Conservation (phyloP, 2,329 filamentous ascomycete genomes). For the Paramyrothecium roridum region DNA sequence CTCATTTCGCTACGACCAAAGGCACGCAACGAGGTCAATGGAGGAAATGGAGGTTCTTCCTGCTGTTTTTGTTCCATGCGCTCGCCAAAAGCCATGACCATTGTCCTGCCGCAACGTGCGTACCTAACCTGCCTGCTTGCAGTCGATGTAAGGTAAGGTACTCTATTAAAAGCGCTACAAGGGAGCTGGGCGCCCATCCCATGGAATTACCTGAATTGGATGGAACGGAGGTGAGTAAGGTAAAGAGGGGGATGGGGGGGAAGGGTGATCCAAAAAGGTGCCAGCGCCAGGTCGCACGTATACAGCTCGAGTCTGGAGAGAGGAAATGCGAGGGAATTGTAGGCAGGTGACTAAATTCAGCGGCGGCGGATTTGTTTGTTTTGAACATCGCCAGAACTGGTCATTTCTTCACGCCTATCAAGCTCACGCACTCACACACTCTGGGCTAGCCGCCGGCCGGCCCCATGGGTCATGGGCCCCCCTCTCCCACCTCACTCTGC, state of each 20-base stretch:
- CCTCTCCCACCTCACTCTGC: constrained; percentile 4
- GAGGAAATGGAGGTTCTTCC: background rate
- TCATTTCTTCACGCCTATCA: constrained; percentile 2
- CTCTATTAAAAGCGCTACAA: background rate
- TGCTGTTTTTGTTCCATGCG: background rate
- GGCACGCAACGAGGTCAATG: background rate
- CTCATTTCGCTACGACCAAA: too few species aligned
- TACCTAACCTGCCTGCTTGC: too few species aligned
- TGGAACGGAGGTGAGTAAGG: background rate
- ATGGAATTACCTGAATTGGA: background rate
- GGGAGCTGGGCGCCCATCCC: background rate
- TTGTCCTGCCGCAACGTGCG: too few species aligned
- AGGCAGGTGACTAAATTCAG: background rate
- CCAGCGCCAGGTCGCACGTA: background rate
- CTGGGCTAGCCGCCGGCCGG: constrained; percentile 3
- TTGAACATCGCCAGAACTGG: background rate
- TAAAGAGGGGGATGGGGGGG: background rate
- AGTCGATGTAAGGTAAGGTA: too few species aligned
- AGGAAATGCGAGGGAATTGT: too few species aligned
- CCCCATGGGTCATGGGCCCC: constrained; percentile 7
- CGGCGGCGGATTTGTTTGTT: background rate
- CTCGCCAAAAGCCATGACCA: background rate
- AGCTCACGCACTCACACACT: constrained; percentile 7
- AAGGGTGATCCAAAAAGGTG: background rate
- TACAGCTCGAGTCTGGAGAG: background rate